Evolutionary conservation across 2,329 filamentous ascomycete genomes (phyloP).

Genomic region (Beauveria pseudobassiana): DNA sequence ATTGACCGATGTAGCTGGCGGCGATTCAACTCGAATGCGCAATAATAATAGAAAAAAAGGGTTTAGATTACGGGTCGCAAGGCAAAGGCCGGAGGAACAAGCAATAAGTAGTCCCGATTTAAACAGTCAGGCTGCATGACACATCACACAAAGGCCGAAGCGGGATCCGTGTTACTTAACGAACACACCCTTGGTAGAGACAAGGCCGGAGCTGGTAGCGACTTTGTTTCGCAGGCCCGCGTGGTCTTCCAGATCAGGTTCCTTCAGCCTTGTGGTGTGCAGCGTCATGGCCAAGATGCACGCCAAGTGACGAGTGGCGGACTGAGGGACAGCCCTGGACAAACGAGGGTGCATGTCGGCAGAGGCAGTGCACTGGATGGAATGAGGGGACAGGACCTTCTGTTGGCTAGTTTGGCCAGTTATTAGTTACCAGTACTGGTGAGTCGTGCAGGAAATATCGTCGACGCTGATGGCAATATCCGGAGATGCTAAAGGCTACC

Average conservation of each 20-base stretch:
- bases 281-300: neutral
- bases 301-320: slow-evolving; percentile 1
- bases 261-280: slow-evolving; percentile 4
- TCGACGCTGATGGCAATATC: too few species aligned
- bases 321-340: neutral
- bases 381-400: too few species aligned
- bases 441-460: too few species aligned
- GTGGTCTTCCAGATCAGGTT: slow-evolving; percentile 6
- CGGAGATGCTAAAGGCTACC: too few species aligned
- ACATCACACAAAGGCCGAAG: slow-evolving; percentile 1
- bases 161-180: too few species aligned
- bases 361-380: neutral
- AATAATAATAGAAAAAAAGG: neutral
- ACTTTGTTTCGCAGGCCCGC: neutral
- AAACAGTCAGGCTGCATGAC: slow-evolving; percentile 4
- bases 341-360: neutral
- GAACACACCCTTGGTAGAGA: too few species aligned
- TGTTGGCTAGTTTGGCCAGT: too few species aligned
- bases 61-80: neutral
- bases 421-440: too few species aligned
- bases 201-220: neutral
- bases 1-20: too few species aligned
- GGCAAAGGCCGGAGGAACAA: neutral
- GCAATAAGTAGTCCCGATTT: slow-evolving; percentile 4
- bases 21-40: neutral